These are phyloP conservation scores for Tylopilus sp. DNA, from an alignment of 1,284 basidiomycete species.

Conservation along the genomic window DNA sequence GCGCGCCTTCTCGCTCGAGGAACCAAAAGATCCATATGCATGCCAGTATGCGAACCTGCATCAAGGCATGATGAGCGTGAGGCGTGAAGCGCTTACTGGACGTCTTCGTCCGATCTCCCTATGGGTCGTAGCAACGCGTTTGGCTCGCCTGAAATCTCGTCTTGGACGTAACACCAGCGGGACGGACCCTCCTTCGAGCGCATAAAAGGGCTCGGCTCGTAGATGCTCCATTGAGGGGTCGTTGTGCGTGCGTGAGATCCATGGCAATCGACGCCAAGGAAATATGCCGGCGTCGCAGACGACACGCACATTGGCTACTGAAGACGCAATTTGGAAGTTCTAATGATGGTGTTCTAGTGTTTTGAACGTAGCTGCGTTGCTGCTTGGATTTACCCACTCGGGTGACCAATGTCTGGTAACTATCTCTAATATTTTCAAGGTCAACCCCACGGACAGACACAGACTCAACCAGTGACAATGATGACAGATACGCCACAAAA, in stretches of 20 bases:
- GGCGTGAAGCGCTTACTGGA: slow-evolving; percentile 13
- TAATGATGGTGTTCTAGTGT: neutral
- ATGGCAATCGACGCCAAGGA: neutral
- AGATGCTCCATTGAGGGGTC: neutral
- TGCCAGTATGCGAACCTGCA: neutral
- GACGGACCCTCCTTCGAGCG: neutral
- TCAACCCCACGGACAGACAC: too few relatives aligned
- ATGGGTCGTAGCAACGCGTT: slow-evolving; percentile 19
- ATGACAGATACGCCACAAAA: too few relatives aligned
- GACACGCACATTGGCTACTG: neutral
- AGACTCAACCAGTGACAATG: too few relatives aligned
- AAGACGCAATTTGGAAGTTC: slow-evolving; percentile 1
- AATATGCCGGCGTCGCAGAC: neutral
- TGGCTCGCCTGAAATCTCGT: neutral
- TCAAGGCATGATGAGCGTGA: neutral
- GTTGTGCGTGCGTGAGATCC: neutral
- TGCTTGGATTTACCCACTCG: neutral
- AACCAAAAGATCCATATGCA: neutral
- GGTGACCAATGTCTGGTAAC: too few relatives aligned
- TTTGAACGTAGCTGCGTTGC: neutral
- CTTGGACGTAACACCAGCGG: neutral
- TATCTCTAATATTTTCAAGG: too few relatives aligned
- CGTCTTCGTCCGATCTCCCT: slow-evolving; percentile 27
- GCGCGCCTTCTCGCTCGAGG: slow-evolving; percentile 4
- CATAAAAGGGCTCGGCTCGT: neutral